Evolutionary conservation across 441 rosid genomes (phyloP), one percentile per base, ranked within the genome.

Genomic region (Cnidoscolus chayamansa): DNA sequence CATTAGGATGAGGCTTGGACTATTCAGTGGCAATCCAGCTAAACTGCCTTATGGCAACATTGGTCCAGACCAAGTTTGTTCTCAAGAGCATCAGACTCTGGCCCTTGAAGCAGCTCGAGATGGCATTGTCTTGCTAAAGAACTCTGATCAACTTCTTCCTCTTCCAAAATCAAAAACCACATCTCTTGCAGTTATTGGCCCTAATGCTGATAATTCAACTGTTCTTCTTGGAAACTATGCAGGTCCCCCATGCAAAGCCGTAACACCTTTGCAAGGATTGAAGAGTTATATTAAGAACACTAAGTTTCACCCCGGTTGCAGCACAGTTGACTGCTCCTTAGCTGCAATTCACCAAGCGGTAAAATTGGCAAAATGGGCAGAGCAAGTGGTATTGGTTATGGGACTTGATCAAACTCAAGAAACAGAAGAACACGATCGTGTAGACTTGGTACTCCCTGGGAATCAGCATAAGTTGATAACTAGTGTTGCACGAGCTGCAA

Each of bases 81-180:
- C 90, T 37, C 80, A 83, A 10, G 81, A 84, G 70, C 97, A 92
- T 81, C 90, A 85, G 75, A 81, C 79, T 60, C 80, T 94, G 71
- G 97, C 97, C 20, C 93, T 92, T 4, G 90, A 87, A 82, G 95
- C 90, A 0, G 97, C 97, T 75, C 84, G 87, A 17, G 82, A 89
- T 12, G 97, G 98, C 62, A 90, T 92, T 50, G 97, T 90, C 60
- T 86, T 94, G 16, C 81, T 93, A 43, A 91, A 91, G 81, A 91
- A 87, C 83, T 37, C 84, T 25, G 62, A 50, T 1, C 75, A 74
- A 17, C 63, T 59, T 59, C 91, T 89, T 54, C 97, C 96, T 31
- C 78, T 87, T 53, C 73, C 83, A 57, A 86, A 81, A 70, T 77
- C 77, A 48, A 72, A 72, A 64, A 73, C 82, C 43, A 31, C 8